These are phyloP conservation scores for Hypoxylon sp. DNA, from an alignment of 2,329 filamentous ascomycete species.

Conservation along the genomic window DNA sequence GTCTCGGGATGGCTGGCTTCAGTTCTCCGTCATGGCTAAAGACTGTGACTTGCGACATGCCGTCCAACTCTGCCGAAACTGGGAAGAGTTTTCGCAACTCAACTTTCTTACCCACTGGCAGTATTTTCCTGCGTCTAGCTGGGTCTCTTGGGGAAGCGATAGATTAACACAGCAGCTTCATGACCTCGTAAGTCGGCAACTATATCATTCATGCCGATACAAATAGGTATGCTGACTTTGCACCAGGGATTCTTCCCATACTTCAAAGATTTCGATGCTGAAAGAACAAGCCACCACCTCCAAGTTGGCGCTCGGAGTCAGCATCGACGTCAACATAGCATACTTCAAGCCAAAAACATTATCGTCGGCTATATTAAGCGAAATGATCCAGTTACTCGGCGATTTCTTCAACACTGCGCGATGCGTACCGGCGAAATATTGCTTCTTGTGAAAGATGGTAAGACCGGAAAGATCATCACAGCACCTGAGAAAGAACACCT, in stretches of 20 bases:
- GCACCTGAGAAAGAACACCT: conserved; percentile 38
- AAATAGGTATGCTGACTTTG: too few relatives aligned
- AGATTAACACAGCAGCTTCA: conserved; percentile 50
- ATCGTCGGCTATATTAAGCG: conserved; percentile 48
- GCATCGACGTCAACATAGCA: conserved; percentile 36
- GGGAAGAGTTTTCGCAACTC: conserved; percentile 60
- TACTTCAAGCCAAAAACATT: conserved; percentile 44
- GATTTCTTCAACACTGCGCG: conserved; percentile 45
- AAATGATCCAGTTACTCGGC: conserved; percentile 44
- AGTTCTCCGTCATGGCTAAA: conserved; percentile 60
- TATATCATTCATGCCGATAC: background rate
- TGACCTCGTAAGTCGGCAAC: conserved; percentile 46
- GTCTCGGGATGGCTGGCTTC: conserved; percentile 58
- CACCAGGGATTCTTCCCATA: conserved; percentile 42
- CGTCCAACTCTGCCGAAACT: conserved; percentile 57
- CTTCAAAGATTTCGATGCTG: conserved; percentile 39
- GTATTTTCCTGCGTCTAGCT: conserved; percentile 58
- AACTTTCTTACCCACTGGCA: conserved; percentile 55
- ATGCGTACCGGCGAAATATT: conserved; percentile 43
- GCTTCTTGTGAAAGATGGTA: conserved; percentile 44
- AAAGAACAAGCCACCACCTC: conserved; percentile 35
- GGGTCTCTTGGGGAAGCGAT: conserved; percentile 53
- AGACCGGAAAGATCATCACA: conserved; percentile 43
- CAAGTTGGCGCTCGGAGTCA: conserved; percentile 39
- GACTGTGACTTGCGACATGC: conserved; percentile 55